Percentiles rank a stretch among this genome's conserved stretches.
Evolutionary conservation across 2,329 filamentous ascomycete species (phyloP).

Genomic region (Epichloe uncinata): DNA sequence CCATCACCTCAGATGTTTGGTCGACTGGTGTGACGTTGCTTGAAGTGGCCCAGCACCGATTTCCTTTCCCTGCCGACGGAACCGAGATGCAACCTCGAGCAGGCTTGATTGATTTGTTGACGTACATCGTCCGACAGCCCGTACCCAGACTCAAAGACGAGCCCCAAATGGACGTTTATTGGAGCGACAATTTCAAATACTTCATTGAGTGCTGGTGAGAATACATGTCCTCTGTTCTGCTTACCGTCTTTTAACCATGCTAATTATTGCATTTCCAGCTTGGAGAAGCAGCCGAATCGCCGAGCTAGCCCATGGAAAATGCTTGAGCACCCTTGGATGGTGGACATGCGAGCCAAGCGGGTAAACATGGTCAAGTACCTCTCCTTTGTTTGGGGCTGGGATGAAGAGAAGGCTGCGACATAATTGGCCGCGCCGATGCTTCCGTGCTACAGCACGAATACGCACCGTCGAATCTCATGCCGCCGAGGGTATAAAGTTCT

Average conservation of each 20-base stretch:
- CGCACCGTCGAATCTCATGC: background rate
- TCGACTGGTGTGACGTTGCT: constrained; percentile 90
- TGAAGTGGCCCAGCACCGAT: constrained; percentile 98
- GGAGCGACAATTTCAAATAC: constrained; percentile 97
- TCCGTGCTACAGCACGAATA: background rate
- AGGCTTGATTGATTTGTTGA: constrained; percentile 85
- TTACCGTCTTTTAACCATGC: constrained; percentile 1
- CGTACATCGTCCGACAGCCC: constrained; percentile 91
- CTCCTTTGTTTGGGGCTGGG: constrained; percentile 94
- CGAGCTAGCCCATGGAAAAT: constrained; percentile 95
- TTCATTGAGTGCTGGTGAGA: constrained; percentile 98
- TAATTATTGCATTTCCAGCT: constrained; percentile 36
- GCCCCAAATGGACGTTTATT: constrained; percentile 74
- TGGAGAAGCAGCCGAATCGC: constrained; percentile 82
- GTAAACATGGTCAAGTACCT: constrained; percentile 97
- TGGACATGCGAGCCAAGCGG: constrained; percentile 88
- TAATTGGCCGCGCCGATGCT: background rate
- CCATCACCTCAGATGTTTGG: constrained; percentile 98
- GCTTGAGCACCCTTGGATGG: constrained; percentile 98
- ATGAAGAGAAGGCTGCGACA: constrained; percentile 32
- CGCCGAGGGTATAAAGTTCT: background rate
- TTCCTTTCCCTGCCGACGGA: constrained; percentile 94
- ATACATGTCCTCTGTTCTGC: background rate
- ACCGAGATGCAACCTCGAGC: constrained; percentile 90
- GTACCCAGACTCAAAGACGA: constrained; percentile 96